Evolutionary conservation across 176 grass and related monocot genomes (phyloP), one percentile per base, ranked within the genome.

Genomic region (Elymus sibiricus): DNA sequence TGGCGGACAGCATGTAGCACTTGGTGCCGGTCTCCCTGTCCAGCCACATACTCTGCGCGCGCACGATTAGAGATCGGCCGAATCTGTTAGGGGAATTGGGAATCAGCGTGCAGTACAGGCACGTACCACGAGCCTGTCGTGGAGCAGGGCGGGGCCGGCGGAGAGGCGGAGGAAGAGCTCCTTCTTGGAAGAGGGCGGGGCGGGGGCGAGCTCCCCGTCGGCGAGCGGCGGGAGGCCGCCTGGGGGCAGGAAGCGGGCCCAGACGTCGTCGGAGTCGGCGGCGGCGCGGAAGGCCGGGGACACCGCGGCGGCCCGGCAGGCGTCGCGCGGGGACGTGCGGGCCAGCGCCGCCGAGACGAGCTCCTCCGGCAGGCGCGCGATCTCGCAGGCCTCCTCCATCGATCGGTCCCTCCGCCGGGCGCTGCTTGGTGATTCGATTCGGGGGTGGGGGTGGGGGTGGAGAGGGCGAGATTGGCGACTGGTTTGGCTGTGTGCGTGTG

Each of bases 261-360:
- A 97, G 68, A 90, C 92, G 81, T 39, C 35, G 78, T 97, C 92
- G n/a, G 95, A 92, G 29, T 79, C 88, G 2, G 92, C 86, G 1
- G 92, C 88, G 39, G 80, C n/a, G 44, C 65, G 87, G 88, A 97
- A 94, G 75, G 73, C 65, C 19, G 72, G 55, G 7, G 85, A 97
- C 15, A 85, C 90, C 2, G 85, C 85, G 10, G 90, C 69, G 2
- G 71, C 70, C 4, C 88, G 86, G 82, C 78, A 88, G 17, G 90
- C 90, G 19, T 97, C 92, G 3, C 77, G 88, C 15, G 92, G 88
- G 15, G 80, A 2, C 12, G 95, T 89, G 47, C 47, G 81, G 9
- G 90, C 78, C 34, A 97, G 49, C 65, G 53, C 74, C 44, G 80
- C 79, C 28, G 85, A 77, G 38, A 98, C 31, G 89, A 93, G 88